Evolutionary conservation across 2,329 filamentous ascomycete genomes (phyloP).

Genomic region (Fusarium sp.): DNA sequence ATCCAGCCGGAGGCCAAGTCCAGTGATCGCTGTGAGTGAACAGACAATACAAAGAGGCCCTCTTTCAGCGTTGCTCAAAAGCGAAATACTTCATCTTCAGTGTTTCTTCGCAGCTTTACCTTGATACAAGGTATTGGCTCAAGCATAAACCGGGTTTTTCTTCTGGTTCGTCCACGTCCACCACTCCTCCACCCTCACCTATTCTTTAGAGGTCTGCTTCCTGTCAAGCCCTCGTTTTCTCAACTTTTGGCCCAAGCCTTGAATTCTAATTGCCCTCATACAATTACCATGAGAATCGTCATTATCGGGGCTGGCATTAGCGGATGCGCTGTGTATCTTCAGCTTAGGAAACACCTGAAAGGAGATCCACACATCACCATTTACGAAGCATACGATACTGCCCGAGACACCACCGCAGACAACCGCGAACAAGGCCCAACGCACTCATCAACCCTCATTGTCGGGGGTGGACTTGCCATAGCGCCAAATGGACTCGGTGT

Average conservation of each 20-base stretch:
- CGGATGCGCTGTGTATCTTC: constrained; percentile 40
- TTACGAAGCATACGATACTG: constrained; percentile 41
- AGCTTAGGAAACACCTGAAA: constrained; percentile 39
- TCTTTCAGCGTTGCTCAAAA: neutral
- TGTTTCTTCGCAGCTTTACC: neutral
- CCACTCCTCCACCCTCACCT: neutral
- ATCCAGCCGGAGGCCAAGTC: neutral
- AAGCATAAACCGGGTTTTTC: neutral
- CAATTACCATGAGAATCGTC: constrained; percentile 35
- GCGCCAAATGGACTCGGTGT: constrained; percentile 42
- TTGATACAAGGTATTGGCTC: neutral
- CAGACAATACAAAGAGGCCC: neutral
- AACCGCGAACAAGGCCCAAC: constrained; percentile 33
- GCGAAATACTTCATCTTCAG: neutral
- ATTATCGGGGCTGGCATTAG: constrained; percentile 44
- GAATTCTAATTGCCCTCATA: too few species aligned
- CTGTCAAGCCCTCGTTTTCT: neutral
- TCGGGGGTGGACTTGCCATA: constrained; percentile 42
- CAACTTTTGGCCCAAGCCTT: neutral
- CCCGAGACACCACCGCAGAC: constrained; percentile 23
- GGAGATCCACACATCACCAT: constrained; percentile 31
- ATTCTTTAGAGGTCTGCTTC: neutral
- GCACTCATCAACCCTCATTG: constrained; percentile 39
- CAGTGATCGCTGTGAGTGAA: neutral
- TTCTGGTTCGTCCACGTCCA: neutral